These are phyloP conservation scores for Geotrichum fermentans DNA, from an alignment of 1,139 yeast species.

Conservation along the genomic window DNA sequence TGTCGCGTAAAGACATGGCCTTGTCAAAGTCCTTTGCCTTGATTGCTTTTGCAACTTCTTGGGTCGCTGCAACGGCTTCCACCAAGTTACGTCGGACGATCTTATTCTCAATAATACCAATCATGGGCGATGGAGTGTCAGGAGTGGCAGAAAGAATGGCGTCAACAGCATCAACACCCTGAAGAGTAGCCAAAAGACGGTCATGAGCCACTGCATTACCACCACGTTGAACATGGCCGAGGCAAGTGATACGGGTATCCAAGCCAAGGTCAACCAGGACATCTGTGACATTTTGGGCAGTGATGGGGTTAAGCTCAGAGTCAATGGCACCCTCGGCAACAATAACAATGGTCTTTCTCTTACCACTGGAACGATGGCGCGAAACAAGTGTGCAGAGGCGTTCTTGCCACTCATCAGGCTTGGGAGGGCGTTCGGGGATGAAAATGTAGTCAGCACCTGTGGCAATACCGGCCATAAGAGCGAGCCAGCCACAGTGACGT, in stretches of 20 bases:
- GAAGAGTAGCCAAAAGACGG: constrained; percentile 83
- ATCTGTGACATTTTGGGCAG: constrained; percentile 72
- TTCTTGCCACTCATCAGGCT: constrained; percentile 61
- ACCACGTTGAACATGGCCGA: constrained; percentile 98
- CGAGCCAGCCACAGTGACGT: constrained; percentile 98
- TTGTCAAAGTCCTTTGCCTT: constrained; percentile 69
- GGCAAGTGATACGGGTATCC: constrained; percentile 89
- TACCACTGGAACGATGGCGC: constrained; percentile 80
- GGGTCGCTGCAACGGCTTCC: constrained; percentile 83
- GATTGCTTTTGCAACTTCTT: constrained; percentile 84
- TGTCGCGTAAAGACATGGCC: constrained; percentile 82
- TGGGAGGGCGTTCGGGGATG: constrained; percentile 86
- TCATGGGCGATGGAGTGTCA: constrained; percentile 91
- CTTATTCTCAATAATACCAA: constrained; percentile 82
- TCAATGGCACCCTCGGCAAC: constrained; percentile 98
- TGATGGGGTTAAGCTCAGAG: constrained; percentile 71
- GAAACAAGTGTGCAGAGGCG: constrained; percentile 57
- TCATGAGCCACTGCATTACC: constrained; percentile 96
- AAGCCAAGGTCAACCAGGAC: constrained; percentile 77
- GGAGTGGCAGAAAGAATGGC: constrained; percentile 88
- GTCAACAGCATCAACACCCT: constrained; percentile 95
- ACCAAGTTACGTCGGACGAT: constrained; percentile 77
- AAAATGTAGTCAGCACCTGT: constrained; percentile 93
- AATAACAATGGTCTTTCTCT: constrained; percentile 89
- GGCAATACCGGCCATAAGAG: constrained; percentile 91